Evolutionary conservation across 116 monocot species (phyloP), one percentile per base, ranked within the genome.

Genomic region (Cymodocea nodosa): DNA sequence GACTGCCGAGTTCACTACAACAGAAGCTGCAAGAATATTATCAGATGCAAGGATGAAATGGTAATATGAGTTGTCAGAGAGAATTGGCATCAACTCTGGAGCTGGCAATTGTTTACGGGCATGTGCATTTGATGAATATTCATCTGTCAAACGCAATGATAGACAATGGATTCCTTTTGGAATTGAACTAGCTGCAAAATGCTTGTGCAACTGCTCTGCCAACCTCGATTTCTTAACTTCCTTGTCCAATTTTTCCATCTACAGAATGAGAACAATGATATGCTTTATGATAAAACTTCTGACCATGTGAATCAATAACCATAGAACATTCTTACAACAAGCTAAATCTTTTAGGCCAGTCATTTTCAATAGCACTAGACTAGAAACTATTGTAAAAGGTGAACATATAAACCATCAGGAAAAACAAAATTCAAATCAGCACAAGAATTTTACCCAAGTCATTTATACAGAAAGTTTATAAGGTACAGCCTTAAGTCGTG

Each of bases 151-250:
- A 40, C 97, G 78, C 48, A 97, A 79, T 23, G 97, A 85, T 34
- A 97, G 85, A 66, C 97, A 97, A 69, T 97, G 85, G 30, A 97
- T 83, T 60, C 97, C 97, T 83, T 90, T 90, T n/a, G 97, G 97
- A 64, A 97, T 84, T 51, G 91, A 80, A 80, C 71, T 84, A 40
- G 97, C 90, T 23, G 97, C 97, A 72, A 85, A 90, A 77, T 90
- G 85, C 76, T 97, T 97, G 78, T 90, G 64, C 59, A 97, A 65
- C 52, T 97, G 87, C 69, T 90, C 97, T 60, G 87, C 82, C 59
- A 97, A 64, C 67, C 83, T 85, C 56, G 88, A 83, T 64, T 62
- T 82, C 66, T 85, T 90, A 49, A 76, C 76, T 64, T 97, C 85
- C 52, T 35, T 85, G 54, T 67, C 67, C 53, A 67, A 67, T 35